These are phyloP conservation scores for Agaricus subrufescens DNA, from an alignment of 768 basidiomycete genomes.

Conservation along the genomic window DNA sequence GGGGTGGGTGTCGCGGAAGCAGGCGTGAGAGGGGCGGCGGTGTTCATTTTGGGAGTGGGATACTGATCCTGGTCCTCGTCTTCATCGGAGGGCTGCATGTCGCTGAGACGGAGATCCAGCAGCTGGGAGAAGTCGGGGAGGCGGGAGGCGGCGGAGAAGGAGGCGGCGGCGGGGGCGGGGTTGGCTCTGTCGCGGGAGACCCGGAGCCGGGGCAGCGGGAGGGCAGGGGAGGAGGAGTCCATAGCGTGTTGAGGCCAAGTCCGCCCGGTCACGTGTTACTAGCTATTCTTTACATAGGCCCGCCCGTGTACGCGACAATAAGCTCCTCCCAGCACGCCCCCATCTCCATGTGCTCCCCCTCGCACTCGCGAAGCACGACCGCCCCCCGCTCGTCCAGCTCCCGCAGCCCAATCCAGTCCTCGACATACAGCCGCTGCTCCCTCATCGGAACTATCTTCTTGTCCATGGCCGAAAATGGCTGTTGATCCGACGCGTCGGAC, in stretches of 20 bases:
- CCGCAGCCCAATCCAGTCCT: slow-evolving; percentile 81
- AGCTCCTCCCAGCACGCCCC: slow-evolving; percentile 56
- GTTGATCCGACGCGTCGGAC: not conserved
- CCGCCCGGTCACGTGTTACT: not conserved
- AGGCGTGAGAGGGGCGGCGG: slow-evolving; percentile 12
- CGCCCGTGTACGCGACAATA: slow-evolving; percentile 38
- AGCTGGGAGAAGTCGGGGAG: slow-evolving; percentile 28
- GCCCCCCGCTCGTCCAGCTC: slow-evolving; percentile 61
- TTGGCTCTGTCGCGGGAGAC: slow-evolving; percentile 18
- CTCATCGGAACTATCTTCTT: slow-evolving; percentile 61
- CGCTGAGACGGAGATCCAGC: slow-evolving; percentile 20
- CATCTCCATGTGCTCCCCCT: slow-evolving; percentile 76
- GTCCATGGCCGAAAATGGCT: not conserved
- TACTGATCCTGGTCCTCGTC: slow-evolving; percentile 27
- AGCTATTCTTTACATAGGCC: slow-evolving; percentile 9
- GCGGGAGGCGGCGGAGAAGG: slow-evolving; percentile 32
- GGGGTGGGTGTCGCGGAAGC: slow-evolving; percentile 36
- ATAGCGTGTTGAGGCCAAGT: slow-evolving; percentile 12
- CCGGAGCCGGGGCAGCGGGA: slow-evolving; percentile 24
- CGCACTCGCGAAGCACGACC: slow-evolving; percentile 57
- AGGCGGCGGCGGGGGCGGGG: slow-evolving; percentile 19
- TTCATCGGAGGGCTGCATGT: slow-evolving; percentile 21
- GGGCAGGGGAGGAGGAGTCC: slow-evolving; percentile 29
- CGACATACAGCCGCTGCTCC: slow-evolving; percentile 62
- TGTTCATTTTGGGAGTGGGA: slow-evolving; percentile 16